Evolutionary conservation across 2,329 filamentous ascomycete genomes (phyloP), one percentile per base, ranked within the genome.

Genomic region (Fusarium mangiferae): DNA sequence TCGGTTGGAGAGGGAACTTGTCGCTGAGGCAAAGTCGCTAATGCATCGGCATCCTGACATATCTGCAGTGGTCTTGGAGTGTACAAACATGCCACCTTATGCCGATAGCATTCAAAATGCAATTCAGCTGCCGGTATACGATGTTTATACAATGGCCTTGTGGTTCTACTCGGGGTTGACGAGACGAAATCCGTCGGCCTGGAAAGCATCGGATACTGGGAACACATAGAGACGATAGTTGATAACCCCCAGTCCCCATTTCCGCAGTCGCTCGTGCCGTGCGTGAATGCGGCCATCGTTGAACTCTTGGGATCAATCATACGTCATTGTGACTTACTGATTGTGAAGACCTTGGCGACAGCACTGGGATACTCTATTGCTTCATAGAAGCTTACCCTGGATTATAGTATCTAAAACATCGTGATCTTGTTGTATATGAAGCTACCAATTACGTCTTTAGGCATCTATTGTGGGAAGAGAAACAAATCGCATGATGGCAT

Each of bases 181-280:
- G 5, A 59, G 70, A 44, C 17, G 35, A 7, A 72, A 68, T 13
- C 67, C 70, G 14, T 26, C 2, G 24, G 24, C 35, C 12, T 73
- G 70, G 70, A 59, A 46, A 24, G 14, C 26, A 7, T 22, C 10
- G 8, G 17, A 12, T n/a, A 17, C 11, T 4, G 5, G 30, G 13
- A 18, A 12, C 22, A 61, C 93, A 82, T 74, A 89, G 93, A 17
- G 13, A 17, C 4, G 2, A n/a, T n/a, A n/a, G n/a, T 15, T 5
- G 17, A 7, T 6, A 42, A 7, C 15, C 22, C 9, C 7, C 9
- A 11, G 11, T 15, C 9, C 3, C 9, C 22, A 42, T 17, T 17
- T 15, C 8, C 14, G n/a, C 41, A 42, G 9, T 24, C 6, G 30
- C 12, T 33, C 4, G 6, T 17, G 6, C 10, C 9, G 10, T 24